These are phyloP conservation scores for Paraphoma chrysanthemicola DNA, from an alignment of 2,329 filamentous ascomycete species.

Conservation along the genomic window DNA sequence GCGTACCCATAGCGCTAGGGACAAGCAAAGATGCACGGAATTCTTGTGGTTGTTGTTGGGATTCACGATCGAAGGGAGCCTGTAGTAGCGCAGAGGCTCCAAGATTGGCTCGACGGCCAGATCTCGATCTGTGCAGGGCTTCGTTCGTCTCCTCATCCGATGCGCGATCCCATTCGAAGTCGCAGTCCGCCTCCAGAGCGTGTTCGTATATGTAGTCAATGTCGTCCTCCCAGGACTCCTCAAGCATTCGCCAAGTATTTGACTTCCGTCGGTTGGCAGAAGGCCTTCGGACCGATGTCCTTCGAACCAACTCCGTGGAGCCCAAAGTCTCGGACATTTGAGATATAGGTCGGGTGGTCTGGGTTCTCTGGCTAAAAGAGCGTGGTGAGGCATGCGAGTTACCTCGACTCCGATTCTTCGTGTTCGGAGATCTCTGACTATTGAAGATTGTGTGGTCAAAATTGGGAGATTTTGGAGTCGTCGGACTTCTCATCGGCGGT, in stretches of 20 bases:
- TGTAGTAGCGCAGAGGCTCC: not conserved
- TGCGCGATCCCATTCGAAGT: conserved; percentile 63
- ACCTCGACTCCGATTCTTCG: conserved; percentile 23
- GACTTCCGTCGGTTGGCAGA: conserved; percentile 36
- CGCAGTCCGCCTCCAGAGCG: conserved; percentile 65
- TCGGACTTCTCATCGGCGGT: conserved; percentile 34
- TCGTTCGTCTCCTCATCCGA: conserved; percentile 41
- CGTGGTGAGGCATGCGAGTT: conserved; percentile 35
- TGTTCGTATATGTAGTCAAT: conserved; percentile 69
- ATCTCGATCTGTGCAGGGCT: conserved; percentile 31
- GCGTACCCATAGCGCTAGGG: conserved; percentile 34
- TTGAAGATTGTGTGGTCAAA: conserved; percentile 38
- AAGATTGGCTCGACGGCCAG: not conserved
- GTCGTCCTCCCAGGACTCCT: conserved; percentile 66
- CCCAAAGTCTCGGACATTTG: conserved; percentile 56
- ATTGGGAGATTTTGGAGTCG: conserved; percentile 34
- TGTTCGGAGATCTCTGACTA: conserved; percentile 28
- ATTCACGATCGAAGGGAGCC: not conserved
- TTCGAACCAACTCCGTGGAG: conserved; percentile 47
- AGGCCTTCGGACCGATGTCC: conserved; percentile 27
- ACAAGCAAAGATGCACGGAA: conserved; percentile 39
- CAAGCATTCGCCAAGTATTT: conserved; percentile 44
- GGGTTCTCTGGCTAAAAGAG: conserved; percentile 19
- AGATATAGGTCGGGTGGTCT: conserved; percentile 40
- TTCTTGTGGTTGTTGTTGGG: not conserved